Conservation (phyloP, 768 basidiomycete genomes). For the Strobilomyces echinocephalus region DNA sequence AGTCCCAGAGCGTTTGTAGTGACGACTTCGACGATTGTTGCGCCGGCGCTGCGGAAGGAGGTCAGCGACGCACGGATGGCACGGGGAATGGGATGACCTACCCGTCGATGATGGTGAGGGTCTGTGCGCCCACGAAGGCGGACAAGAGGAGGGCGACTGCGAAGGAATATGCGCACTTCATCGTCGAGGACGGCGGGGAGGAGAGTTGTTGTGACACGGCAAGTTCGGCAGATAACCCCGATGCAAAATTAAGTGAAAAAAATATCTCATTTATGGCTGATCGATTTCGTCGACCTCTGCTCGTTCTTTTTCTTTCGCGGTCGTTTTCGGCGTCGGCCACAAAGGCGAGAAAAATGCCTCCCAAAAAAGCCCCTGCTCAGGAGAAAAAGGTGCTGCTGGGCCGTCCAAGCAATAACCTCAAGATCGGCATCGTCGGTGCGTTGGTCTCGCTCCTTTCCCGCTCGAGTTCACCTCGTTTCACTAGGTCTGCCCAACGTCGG, state of each 20-base stretch:
- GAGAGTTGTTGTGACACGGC: conserved; percentile 13
- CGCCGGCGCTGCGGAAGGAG: conserved; percentile 37
- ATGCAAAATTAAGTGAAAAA: not conserved
- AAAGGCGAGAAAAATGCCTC: conserved; percentile 75
- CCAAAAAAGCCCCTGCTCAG: conserved; percentile 70
- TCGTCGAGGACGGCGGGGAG: conserved; percentile 1
- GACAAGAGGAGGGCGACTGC: conserved; percentile 17
- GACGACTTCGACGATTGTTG: conserved; percentile 47
- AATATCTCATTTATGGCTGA: conserved; percentile 24
- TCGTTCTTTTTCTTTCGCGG: conserved; percentile 16
- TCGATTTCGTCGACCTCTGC: conserved; percentile 24
- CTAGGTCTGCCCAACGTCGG: conserved; percentile 93
- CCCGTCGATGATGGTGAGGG: conserved; percentile 43
- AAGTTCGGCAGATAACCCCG: conserved; percentile 20
- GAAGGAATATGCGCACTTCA: conserved; percentile 13
- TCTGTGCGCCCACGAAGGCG: conserved; percentile 38
- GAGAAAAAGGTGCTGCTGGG: conserved; percentile 90
- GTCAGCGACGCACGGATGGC: conserved; percentile 10
- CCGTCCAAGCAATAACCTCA: conserved; percentile 92
- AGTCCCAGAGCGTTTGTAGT: conserved; percentile 38
- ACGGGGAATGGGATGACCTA: conserved; percentile 30
- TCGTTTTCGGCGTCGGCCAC: conserved; percentile 37
- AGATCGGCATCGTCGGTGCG: conserved; percentile 98
- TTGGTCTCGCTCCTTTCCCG: conserved; percentile 1
- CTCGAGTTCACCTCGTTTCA: not conserved